A percentile compares a stretch with the other conserved stretches of the same genome.
phyloP scores from a whole-genome alignment of 2,329 filamentous ascomycete genomes.

The Mycosphaerella sp. region DNA sequence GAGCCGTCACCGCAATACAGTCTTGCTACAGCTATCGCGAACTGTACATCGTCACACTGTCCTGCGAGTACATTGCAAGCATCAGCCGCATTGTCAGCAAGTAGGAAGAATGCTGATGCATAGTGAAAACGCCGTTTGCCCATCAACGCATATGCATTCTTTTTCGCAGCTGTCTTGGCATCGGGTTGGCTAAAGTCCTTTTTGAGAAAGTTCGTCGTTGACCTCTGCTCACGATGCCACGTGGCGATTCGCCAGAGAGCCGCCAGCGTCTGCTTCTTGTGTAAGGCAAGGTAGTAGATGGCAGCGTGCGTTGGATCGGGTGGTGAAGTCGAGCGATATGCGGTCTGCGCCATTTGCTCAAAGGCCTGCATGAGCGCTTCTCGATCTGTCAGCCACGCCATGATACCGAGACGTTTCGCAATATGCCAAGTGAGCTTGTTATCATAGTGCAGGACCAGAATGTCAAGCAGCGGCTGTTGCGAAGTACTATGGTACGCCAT shows the following conservation, averaged over 20 bases:
- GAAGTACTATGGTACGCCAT: conserved; percentile 66
- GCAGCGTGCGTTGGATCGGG: conserved; percentile 89
- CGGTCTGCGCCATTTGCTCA: conserved; percentile 83
- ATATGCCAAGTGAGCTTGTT: conserved; percentile 77
- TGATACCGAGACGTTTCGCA: conserved; percentile 79
- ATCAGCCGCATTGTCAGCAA: conserved; percentile 78
- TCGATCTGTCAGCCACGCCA: conserved; percentile 85
- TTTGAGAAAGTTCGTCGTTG: conserved; percentile 72
- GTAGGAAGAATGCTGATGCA: conserved; percentile 88
- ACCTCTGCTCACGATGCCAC: conserved; percentile 78
- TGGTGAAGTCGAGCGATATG: conserved; percentile 81
- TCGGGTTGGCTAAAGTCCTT: conserved; percentile 84
- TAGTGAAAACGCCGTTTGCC: conserved; percentile 91
- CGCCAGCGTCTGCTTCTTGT: conserved; percentile 81
- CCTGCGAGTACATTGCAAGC: conserved; percentile 81
- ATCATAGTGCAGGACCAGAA: conserved; percentile 62
- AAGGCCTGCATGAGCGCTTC: conserved; percentile 75
- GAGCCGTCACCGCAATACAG: conserved; percentile 84
- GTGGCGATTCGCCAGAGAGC: conserved; percentile 91
- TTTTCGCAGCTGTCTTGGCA: conserved; percentile 83
- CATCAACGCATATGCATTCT: conserved; percentile 93
- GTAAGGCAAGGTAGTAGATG: conserved; percentile 80
- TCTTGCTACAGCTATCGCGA: conserved; percentile 80
- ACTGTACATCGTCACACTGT: conserved; percentile 80
- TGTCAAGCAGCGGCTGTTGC: conserved; percentile 82